Evolutionary conservation across 2,329 filamentous ascomycete species (phyloP), one percentile per base, ranked within the genome.

Genomic region (Scytalidium lignicola): DNA sequence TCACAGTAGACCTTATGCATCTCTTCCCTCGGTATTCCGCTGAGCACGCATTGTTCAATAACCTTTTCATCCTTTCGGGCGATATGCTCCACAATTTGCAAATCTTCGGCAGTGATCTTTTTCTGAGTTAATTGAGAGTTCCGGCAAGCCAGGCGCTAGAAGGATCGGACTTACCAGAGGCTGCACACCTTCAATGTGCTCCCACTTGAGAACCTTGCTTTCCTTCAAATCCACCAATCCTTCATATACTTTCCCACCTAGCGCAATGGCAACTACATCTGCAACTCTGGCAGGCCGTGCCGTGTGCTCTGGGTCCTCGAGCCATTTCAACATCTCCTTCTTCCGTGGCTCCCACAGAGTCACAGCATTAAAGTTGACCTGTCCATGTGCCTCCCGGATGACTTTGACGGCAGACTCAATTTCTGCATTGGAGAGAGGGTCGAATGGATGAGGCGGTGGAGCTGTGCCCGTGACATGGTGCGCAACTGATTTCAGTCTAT

Each of bases 1-100:
- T 96, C 91, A 68, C 90, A 95, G 73, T 95, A 96, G 43, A 96
- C 88, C 70, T 96, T 96, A 74, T 93, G 74, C 91, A 96, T 96
- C 52, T 95, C 88, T 57, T 87, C 78, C 49, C 76, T 77, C 12
- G 88, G 80, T 52, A 96, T 88, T 1, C 91, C 91, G 51, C 90
- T 79, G 51, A 96, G 79, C 6, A 79, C 80, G 62, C 91, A 96
- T 67, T 96, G 90, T 68, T 96, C 89, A 57, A 96, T 93, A 52
- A 96, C 90, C 60, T 86, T 87, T 13, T 88, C 81, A 63, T 96
- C 89, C 59, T 82, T 83, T 56, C 90, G 81, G 51, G 83, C 80
- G 42, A 91, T 70, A 49, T 79, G 75, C 69, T 96, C 91, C 1
- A 95, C 90, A 48, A 82, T 76, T 59, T 90, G 80, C 29, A 96